phyloP scores from a whole-genome alignment of 2,329 filamentous ascomycete genomes.

The Chaetomiaceae sp. region DNA sequence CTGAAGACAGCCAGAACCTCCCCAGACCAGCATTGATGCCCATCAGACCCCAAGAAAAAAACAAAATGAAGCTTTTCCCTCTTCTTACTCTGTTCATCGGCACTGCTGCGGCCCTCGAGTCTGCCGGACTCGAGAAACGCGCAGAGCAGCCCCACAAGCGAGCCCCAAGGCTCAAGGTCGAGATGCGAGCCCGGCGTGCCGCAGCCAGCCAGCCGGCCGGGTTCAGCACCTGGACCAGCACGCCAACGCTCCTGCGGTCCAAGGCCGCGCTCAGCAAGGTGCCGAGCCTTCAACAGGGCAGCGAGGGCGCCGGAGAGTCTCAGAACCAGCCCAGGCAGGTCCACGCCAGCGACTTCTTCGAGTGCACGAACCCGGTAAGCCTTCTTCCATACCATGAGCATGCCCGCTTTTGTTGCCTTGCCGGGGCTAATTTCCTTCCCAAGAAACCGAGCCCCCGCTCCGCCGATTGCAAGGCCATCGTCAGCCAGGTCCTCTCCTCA shows the following conservation, averaged over 20 bases:
- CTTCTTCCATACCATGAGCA: too few species aligned
- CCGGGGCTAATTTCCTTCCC: neutral
- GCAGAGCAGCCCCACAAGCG: constrained; percentile 7
- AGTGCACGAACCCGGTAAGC: constrained; percentile 33
- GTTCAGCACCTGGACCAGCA: constrained; percentile 24
- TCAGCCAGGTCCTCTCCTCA: constrained; percentile 30
- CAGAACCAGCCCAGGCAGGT: constrained; percentile 24
- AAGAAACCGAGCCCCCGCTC: constrained; percentile 30
- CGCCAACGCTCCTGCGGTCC: constrained; percentile 23
- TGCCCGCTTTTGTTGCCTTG: too few species aligned
- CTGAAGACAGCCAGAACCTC: neutral
- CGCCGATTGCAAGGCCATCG: constrained; percentile 33
- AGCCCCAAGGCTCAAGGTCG: constrained; percentile 14
- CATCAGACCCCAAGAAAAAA: neutral
- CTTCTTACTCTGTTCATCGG: constrained; percentile 27
- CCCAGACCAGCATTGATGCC: neutral
- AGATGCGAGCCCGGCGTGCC: constrained; percentile 16
- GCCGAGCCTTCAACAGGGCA: constrained; percentile 19
- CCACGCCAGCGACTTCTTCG: constrained; percentile 32
- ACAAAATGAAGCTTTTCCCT: constrained; percentile 28
- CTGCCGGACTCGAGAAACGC: constrained; percentile 17
- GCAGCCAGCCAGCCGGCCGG: too few species aligned
- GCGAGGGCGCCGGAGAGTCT: constrained; percentile 18
- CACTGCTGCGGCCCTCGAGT: constrained; percentile 24
- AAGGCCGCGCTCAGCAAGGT: constrained; percentile 27